Conservation (phyloP, 202 grass and related monocot genomes). For the Schoenoplectus tabernaemontani region DNA sequence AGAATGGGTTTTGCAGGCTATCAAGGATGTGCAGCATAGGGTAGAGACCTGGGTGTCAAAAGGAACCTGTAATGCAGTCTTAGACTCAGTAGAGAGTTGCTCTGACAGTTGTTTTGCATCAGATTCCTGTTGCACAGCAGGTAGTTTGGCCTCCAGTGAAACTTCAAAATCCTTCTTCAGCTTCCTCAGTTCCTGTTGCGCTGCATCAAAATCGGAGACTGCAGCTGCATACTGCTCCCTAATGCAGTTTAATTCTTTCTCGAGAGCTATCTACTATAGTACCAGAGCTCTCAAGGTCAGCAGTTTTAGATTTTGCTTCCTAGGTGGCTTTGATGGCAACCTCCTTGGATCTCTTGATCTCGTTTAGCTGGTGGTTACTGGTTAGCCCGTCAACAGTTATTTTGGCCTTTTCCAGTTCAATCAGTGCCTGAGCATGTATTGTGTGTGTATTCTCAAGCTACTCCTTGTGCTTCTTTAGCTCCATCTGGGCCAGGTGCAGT, state of each 20-base stretch:
- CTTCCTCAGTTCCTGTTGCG: conserved; percentile 78
- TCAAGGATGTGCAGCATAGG: no score
- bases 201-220: conserved; percentile 48
- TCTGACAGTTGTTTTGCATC: conserved; percentile 62
- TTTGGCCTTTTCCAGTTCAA: conserved; percentile 71
- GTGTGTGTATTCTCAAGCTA: conserved; percentile 40
- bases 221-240: conserved; percentile 37
- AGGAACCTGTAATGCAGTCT: conserved; percentile 48
- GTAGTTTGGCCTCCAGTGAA: conserved; percentile 67
- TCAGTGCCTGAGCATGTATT: conserved; percentile 53
- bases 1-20: no score
- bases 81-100: conserved; percentile 83
- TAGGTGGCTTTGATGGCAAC: conserved; percentile 55
- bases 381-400: conserved; percentile 59
- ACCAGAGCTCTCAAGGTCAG: conserved; percentile 46
- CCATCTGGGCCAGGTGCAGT: conserved; percentile 73
- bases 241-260: conserved; percentile 58
- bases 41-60: no score
- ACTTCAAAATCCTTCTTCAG: conserved; percentile 86
- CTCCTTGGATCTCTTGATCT: conserved; percentile 73
- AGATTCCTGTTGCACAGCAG: conserved; percentile 60
- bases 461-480: conserved; percentile 41
- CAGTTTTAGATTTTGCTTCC: conserved; percentile 61
- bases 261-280: conserved; percentile 47
- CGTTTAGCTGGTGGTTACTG: conserved; percentile 41